phyloP scores from a whole-genome alignment of 2,329 filamentous ascomycete genomes.

The Ophiostoma fasciatum region DNA sequence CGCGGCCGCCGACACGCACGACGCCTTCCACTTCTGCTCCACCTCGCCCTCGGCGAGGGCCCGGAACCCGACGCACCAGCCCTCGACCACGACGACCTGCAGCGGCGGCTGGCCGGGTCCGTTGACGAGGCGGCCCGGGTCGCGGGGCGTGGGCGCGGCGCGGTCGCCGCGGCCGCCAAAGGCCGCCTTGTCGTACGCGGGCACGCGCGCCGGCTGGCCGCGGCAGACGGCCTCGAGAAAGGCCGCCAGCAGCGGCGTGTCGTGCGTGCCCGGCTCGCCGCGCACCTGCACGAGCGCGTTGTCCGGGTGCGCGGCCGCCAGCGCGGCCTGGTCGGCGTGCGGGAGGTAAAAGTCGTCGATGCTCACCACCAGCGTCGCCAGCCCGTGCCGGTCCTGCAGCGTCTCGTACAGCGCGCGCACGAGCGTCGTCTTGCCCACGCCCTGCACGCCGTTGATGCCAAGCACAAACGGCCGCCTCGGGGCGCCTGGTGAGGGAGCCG shows the following conservation, averaged over 20 bases:
- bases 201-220: slow-evolving; percentile 41
- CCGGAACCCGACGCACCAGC: slow-evolving; percentile 82
- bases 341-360: slow-evolving; percentile 84
- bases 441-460: slow-evolving; percentile 83
- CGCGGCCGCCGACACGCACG: slow-evolving; percentile 25
- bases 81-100: slow-evolving; percentile 66
- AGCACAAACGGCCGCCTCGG: slow-evolving; percentile 57
- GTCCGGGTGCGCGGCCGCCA: slow-evolving; percentile 48
- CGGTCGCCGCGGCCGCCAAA: slow-evolving; percentile 67
- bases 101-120: slow-evolving; percentile 31
- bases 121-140: slow-evolving; percentile 45
- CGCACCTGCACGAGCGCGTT: slow-evolving; percentile 70
- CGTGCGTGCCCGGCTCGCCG: slow-evolving; percentile 74
- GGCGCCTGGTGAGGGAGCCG: background rate
- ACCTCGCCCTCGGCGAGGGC: slow-evolving; percentile 36
- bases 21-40: slow-evolving; percentile 27
- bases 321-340: slow-evolving; percentile 49
- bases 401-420: slow-evolving; percentile 50
- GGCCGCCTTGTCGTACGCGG: slow-evolving; percentile 72
- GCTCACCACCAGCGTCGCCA: slow-evolving; percentile 57
- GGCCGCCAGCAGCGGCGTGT: slow-evolving; percentile 45
- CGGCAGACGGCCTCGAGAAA: slow-evolving; percentile 47
- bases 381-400: slow-evolving; percentile 39
- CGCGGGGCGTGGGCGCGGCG: slow-evolving; percentile 34
- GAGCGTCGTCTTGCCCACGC: slow-evolving; percentile 82